These are phyloP conservation scores for Fusarium sp. DNA, from an alignment of 2,329 filamentous ascomycete species.

Conservation along the genomic window DNA sequence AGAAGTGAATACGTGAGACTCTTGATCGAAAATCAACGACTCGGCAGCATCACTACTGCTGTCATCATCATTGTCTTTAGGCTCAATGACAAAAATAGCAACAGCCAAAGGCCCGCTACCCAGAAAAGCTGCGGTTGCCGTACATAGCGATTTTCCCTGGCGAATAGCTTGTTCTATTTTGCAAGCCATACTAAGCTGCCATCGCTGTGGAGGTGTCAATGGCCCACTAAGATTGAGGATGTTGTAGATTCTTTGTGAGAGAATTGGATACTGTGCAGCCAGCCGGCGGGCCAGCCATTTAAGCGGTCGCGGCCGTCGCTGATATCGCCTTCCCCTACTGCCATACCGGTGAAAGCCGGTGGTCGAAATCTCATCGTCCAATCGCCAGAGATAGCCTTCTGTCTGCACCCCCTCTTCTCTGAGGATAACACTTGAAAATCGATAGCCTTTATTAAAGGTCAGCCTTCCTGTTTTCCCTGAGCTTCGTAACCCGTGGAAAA, in stretches of 20 bases:
- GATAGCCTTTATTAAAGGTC: neutral
- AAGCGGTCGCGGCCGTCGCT: neutral
- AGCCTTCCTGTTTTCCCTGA: neutral
- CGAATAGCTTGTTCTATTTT: neutral
- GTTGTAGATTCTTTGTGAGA: fast-evolving
- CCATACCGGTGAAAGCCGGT: fast-evolving
- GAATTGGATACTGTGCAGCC: fast-evolving
- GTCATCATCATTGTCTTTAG: neutral
- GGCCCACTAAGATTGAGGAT: neutral
- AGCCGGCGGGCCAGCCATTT: neutral
- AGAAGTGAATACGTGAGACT: neutral
- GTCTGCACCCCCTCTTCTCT: neutral
- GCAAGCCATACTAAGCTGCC: neutral
- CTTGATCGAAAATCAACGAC: neutral
- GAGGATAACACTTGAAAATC: neutral
- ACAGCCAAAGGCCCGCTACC: neutral
- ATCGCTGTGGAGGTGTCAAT: neutral
- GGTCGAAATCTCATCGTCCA: neutral
- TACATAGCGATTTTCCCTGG: neutral
- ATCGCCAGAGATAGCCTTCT: neutral
- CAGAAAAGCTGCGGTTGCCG: neutral
- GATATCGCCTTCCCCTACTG: too few species aligned
- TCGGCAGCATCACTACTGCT: neutral
- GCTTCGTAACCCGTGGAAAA: neutral
- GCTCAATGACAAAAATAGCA: neutral